phyloP scores from a whole-genome alignment of 495 filamentous ascomycete genomes.

The Penicillium macrosclerotiorum region DNA sequence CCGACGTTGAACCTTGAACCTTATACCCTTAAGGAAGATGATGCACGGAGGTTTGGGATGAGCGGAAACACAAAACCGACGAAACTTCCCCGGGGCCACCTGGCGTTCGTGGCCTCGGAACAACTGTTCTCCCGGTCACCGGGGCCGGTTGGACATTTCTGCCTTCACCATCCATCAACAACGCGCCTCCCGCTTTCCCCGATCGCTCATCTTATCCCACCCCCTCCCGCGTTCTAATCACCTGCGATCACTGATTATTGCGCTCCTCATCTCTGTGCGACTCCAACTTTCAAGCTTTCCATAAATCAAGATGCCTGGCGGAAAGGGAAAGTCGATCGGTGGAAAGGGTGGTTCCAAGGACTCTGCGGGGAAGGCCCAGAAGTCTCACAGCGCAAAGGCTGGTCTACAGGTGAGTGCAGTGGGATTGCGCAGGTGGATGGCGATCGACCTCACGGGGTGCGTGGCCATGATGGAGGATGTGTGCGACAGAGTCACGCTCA shows the following conservation, averaged over 20 bases:
- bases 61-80: constrained; percentile 20
- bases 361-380: constrained; percentile 80
- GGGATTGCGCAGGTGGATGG: constrained; percentile 1
- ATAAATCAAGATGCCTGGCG: constrained; percentile 70
- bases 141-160: constrained; percentile 45
- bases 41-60: background rate
- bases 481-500: constrained; percentile 9
- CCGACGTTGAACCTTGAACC: constrained; percentile 13
- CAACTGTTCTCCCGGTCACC: constrained; percentile 1
- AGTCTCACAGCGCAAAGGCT: constrained; percentile 97
- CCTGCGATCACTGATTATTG: constrained; percentile 20
- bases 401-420: constrained; percentile 86
- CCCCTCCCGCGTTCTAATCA: constrained; percentile 19
- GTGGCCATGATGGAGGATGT: constrained; percentile 3
- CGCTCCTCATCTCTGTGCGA: constrained; percentile 28
- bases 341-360: constrained; percentile 86
- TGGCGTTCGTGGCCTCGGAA: constrained; percentile 21
- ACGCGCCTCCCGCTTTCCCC: constrained; percentile 31
- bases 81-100: constrained; percentile 15
- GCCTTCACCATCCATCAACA: constrained; percentile 52
- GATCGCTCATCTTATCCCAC: background rate
- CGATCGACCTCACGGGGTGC: background rate
- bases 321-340: constrained; percentile 91
- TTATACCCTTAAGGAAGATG: constrained; percentile 5
- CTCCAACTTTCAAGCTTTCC: constrained; percentile 12